phyloP scores from a whole-genome alignment of 176 grass and related monocot genomes.

The Juncus inflexus region DNA sequence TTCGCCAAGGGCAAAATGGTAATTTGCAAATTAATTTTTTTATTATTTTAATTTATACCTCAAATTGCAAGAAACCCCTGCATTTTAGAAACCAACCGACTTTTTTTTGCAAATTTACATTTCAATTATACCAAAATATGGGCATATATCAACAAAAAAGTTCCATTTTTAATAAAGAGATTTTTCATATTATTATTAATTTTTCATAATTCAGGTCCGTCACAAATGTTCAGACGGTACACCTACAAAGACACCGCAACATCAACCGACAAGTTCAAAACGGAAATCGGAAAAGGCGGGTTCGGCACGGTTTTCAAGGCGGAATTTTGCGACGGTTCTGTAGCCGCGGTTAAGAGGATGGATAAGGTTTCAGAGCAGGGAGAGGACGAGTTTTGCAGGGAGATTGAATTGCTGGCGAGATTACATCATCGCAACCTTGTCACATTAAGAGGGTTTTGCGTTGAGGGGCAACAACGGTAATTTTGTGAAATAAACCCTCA shows the following conservation, averaged over 20 bases:
- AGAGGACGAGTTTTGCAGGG: slow-evolving; percentile 89
- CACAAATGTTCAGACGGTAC: slow-evolving; percentile 78
- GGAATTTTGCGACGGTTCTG: slow-evolving; percentile 63
- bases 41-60: background rate
- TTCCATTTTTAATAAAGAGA: no score
- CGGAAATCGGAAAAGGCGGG: slow-evolving; percentile 87
- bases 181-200: no score
- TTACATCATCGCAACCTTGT: slow-evolving; percentile 98
- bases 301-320: slow-evolving; percentile 96
- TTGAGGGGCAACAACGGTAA: slow-evolving; percentile 87
- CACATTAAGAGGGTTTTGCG: slow-evolving; percentile 79
- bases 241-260: slow-evolving; percentile 72
- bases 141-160: no score
- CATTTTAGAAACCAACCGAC: slow-evolving; percentile 4
- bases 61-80: background rate
- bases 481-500: background rate
- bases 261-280: slow-evolving; percentile 74
- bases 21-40: slow-evolving; percentile 2
- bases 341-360: slow-evolving; percentile 85
- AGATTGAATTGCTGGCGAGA: slow-evolving; percentile 95
- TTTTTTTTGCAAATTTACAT: slow-evolving; percentile 2
- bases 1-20: slow-evolving; percentile 79
- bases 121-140: no score
- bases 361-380: slow-evolving; percentile 91
- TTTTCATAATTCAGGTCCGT: slow-evolving; percentile 53